Conservation (phyloP, 2,329 filamentous ascomycete genomes). For the Xylaria sp. region DNA sequence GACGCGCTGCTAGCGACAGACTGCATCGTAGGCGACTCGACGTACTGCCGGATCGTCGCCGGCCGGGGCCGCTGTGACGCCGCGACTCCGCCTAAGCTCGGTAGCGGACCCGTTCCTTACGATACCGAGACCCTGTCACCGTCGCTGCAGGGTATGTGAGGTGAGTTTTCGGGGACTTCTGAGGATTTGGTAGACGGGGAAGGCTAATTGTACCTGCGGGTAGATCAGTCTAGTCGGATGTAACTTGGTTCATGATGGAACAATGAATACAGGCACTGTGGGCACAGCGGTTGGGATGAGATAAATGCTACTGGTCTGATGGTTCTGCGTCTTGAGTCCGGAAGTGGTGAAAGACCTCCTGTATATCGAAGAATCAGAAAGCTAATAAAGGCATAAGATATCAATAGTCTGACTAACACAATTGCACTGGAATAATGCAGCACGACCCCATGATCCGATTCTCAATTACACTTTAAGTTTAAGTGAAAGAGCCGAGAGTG, state of each 20-base stretch:
- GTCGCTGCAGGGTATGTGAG: not conserved
- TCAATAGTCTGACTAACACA: not conserved
- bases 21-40: not conserved
- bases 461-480: too few relatives aligned
- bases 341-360: not conserved
- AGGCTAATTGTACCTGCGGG: not conserved
- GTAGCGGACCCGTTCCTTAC: not conserved
- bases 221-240: not conserved
- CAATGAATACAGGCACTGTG: too few relatives aligned
- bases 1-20: conserved; percentile 23
- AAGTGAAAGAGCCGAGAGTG: too few relatives aligned
- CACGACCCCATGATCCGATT: too few relatives aligned
- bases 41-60: conserved; percentile 26
- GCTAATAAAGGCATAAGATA: not conserved
- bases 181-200: too few relatives aligned
- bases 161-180: not conserved
- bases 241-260: not conserved
- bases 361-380: not conserved
- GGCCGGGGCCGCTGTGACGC: conserved; percentile 28
- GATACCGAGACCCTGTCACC: not conserved
- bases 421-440: too few relatives aligned
- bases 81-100: conserved; percentile 16
- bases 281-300: too few relatives aligned
- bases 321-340: not conserved
- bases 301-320: too few relatives aligned